Evolutionary conservation across 306 rosid species (phyloP).

Genomic region (Gleditsia sinensis): DNA sequence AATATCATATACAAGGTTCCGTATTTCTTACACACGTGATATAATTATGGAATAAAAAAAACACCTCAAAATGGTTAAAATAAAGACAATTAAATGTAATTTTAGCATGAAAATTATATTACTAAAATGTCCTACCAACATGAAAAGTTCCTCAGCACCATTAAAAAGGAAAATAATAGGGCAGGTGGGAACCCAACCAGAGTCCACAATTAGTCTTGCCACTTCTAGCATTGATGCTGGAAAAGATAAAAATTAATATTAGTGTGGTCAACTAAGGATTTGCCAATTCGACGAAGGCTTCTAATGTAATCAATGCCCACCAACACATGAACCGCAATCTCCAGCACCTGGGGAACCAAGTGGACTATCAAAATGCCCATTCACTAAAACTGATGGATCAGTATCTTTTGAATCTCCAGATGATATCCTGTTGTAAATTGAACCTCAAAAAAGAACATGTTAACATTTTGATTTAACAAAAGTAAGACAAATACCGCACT

Average conservation of each 20-base stretch:
- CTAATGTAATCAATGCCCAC: constrained; percentile 55
- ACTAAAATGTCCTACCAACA: constrained; percentile 74
- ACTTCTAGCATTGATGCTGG: constrained; percentile 94
- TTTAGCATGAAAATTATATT: constrained; percentile 18
- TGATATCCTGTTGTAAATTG: constrained; percentile 64
- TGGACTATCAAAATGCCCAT: constrained; percentile 92
- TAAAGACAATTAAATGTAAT: constrained; percentile 14
- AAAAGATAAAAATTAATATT: constrained; percentile 15
- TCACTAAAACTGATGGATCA: constrained; percentile 82
- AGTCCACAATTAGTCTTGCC: constrained; percentile 83
- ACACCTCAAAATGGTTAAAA: constrained; percentile 12
- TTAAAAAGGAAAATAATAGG: constrained; percentile 93
- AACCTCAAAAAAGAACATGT: constrained; percentile 30
- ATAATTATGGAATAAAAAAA: not conserved
- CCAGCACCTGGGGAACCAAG: constrained; percentile 98
- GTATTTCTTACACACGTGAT: not conserved
- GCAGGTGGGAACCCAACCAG: constrained; percentile 75
- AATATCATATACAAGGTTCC: constrained; percentile 6
- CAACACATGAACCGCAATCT: constrained; percentile 98
- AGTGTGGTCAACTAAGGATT: constrained; percentile 18
- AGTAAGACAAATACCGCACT: constrained; percentile 20
- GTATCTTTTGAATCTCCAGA: constrained; percentile 65
- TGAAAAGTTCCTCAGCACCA: constrained; percentile 97
- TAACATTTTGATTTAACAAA: constrained; percentile 21
- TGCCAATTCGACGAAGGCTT: constrained; percentile 13